Percentiles rank a stretch among this genome's conserved stretches.
Evolutionary conservation across 345 rosid genomes (phyloP).

Genomic region (Salix viminalis): DNA sequence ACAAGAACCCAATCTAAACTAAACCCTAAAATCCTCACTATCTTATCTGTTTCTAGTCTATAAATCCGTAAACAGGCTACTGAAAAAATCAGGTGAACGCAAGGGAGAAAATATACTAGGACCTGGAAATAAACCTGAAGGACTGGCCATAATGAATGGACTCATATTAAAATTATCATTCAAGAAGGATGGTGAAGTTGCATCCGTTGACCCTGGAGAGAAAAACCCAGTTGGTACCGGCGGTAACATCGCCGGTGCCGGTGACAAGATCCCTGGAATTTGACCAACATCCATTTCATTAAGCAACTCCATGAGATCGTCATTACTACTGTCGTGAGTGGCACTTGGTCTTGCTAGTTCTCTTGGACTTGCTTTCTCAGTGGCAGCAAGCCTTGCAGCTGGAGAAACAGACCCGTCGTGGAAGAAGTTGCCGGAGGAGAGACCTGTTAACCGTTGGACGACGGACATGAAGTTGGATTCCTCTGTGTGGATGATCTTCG

Average conservation of each 20-base stretch:
- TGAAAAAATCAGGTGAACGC: conserved; percentile 45
- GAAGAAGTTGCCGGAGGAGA: conserved; percentile 45
- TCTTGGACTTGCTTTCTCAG: conserved; percentile 61
- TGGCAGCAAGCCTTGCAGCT: conserved; percentile 75
- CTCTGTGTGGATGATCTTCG: conserved; percentile 69
- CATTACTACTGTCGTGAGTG: background rate
- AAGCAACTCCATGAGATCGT: conserved; percentile 11
- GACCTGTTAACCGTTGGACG: conserved; percentile 84
- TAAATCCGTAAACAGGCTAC: conserved; percentile 42
- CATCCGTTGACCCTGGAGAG: conserved; percentile 39
- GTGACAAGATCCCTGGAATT: conserved; percentile 71
- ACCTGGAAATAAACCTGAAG: conserved; percentile 34
- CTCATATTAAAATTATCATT: conserved; percentile 40
- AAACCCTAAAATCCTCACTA: background rate
- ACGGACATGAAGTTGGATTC: conserved; percentile 65
- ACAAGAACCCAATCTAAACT: background rate
- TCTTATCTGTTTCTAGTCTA: conserved; percentile 4
- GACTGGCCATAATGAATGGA: conserved; percentile 41
- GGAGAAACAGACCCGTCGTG: conserved; percentile 49
- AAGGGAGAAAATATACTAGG: conserved; percentile 41
- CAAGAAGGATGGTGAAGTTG: conserved; percentile 14
- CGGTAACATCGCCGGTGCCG: conserved; percentile 56
- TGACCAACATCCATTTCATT: conserved; percentile 33
- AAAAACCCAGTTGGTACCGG: conserved; percentile 45
- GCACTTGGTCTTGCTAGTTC: conserved; percentile 12